Evolutionary conservation across 352 stramenopile species (phyloP).

Genomic region (Globisporangium canariense): DNA sequence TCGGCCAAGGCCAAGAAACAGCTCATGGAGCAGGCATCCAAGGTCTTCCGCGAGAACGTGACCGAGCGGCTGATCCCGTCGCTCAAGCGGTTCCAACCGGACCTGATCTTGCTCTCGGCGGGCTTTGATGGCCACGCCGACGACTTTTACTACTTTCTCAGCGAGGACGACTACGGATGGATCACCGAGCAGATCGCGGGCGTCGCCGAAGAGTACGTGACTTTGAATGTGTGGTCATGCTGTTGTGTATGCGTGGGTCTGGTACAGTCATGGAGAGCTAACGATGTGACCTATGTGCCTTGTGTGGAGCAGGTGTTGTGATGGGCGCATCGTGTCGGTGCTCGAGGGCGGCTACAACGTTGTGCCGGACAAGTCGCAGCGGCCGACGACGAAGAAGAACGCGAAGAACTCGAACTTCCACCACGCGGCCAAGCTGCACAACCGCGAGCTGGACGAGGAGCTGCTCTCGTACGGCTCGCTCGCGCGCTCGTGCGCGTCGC

Average conservation of each 20-base stretch:
- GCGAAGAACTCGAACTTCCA: conserved; percentile 50
- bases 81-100: conserved; percentile 45
- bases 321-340: conserved; percentile 93
- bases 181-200: conserved; percentile 80
- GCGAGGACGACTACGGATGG: conserved; percentile 85
- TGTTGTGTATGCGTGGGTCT: background rate
- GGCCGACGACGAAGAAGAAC: conserved; percentile 34
- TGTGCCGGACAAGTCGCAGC: conserved; percentile 42
- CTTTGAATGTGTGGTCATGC: background rate
- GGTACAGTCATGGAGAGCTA: background rate
- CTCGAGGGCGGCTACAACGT: conserved; percentile 94
- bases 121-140: conserved; percentile 66
- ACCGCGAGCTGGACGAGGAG: conserved; percentile 51
- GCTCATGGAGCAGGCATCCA: conserved; percentile 48
- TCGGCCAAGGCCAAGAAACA: conserved; percentile 45
- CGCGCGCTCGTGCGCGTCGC: conserved; percentile 51
- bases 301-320: conserved; percentile 56
- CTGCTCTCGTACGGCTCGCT: conserved; percentile 52
- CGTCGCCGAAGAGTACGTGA: conserved; percentile 89
- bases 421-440: conserved; percentile 42
- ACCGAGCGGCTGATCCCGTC: conserved; percentile 40
- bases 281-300: background rate
- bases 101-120: conserved; percentile 68
- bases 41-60: conserved; percentile 42
- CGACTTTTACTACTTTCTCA: conserved; percentile 76